Base-by-base conservation (phyloP, 352 stramenopile genomes). In the Globisporangium mamillatum region DNA sequence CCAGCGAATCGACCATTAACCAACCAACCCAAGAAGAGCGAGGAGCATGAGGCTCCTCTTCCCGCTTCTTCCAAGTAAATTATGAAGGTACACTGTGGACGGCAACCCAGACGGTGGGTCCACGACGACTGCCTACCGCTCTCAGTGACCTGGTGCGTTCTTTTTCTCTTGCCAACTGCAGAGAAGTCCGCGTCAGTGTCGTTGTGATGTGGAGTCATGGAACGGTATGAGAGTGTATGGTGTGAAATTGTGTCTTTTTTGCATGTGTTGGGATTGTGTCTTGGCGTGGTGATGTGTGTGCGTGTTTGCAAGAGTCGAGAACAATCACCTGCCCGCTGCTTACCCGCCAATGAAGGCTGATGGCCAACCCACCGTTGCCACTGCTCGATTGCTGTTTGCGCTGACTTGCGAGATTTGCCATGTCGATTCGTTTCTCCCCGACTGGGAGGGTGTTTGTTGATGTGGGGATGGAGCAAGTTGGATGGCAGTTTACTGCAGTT, bases 41-140 rank as follows among this genome's bases (percentile, higher is more conserved):
- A 65, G 25, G 50, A 75, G 70, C 70, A 75, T 75, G 70, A 73
- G 70, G 70, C 70, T 75, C 46, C 59, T 59, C 25, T 50, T 64
- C 52, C 44, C 41, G 41, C 41, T 64, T 67, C 52, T 27, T 29
- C 32, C 46, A 32, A 63, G 66, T 75, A 75, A 75, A 71, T 75
- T 75, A 75, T 75, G 61, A 70, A 70, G 70, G 36, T 34, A 56
- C 65, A 64, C 48, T 56, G 55, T 46, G 18, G 20, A 61, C 44
- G 55, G 54, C 18, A 14, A 34, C 22, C 25, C 34, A 60, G n/a
- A 52, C 44, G 36, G 44, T 20, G 36, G n/a, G 58, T 63, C 63
- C 38, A 36, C 22, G 29, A 59, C 52, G 63, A 25, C 18, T 25
- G 48, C 25, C 12, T 63, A 12, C 50, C 32, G 3, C n/a, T 44